Percentiles rank a stretch among this genome's conserved stretches.
These are phyloP conservation scores for Colletotrichum spaethianum DNA, from an alignment of 2,329 filamentous ascomycete species.

Conservation along the genomic window DNA sequence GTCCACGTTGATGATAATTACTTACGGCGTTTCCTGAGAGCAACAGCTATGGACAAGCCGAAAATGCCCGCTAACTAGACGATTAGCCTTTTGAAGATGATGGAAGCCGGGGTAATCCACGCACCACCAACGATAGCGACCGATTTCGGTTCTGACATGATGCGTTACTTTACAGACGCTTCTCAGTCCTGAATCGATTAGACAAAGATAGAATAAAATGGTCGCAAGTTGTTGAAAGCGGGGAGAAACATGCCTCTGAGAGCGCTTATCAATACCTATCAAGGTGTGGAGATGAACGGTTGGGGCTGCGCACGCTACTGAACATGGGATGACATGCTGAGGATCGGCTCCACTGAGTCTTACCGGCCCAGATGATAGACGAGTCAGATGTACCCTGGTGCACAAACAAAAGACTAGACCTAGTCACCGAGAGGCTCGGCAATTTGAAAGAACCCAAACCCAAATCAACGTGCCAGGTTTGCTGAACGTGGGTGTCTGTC, in stretches of 20 bases:
- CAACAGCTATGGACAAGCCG: constrained; percentile 45
- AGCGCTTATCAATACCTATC: constrained; percentile 11
- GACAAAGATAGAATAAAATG: neutral
- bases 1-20: no score
- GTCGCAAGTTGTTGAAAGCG: neutral
- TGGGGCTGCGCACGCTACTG: neutral
- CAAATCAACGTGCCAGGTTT: neutral
- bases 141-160: constrained; percentile 22
- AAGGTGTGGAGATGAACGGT: neutral
- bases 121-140: constrained; percentile 30
- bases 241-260: constrained; percentile 12
- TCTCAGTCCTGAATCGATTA: neutral
- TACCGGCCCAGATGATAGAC: neutral
- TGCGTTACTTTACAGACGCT: neutral
- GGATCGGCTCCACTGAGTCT: neutral
- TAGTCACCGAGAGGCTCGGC: neutral
- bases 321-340: constrained; percentile 6
- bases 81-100: neutral
- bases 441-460: neutral
- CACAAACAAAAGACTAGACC: neutral
- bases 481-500: neutral
- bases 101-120: neutral
- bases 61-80: constrained; percentile 44
- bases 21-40: constrained; percentile 44
- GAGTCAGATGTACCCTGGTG: neutral